Evolutionary conservation across 768 basidiomycete species (phyloP).

Genomic region (Suillus occidentalis): DNA sequence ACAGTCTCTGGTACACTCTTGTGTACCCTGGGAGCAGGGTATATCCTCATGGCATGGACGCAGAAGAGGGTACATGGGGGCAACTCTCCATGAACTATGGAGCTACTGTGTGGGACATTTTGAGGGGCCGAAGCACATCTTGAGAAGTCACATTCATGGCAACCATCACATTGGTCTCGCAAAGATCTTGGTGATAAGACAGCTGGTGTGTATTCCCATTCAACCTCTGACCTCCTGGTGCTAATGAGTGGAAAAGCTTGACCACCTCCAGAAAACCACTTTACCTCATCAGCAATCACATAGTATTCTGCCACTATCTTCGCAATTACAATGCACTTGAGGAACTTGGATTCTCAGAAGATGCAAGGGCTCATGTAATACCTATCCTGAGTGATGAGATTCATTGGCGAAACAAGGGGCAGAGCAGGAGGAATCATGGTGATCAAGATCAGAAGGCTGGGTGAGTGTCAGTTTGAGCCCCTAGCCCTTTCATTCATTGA

Average conservation of each 20-base stretch:
- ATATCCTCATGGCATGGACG: conserved; percentile 83
- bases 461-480: background rate
- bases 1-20: conserved; percentile 77
- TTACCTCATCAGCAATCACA: conserved; percentile 63
- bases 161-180: conserved; percentile 90
- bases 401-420: conserved; percentile 42
- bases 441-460: conserved; percentile 1
- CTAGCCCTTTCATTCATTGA: background rate
- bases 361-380: conserved; percentile 50
- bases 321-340: conserved; percentile 72
- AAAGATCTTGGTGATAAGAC: conserved; percentile 69
- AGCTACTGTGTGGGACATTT: conserved; percentile 51
- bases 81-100: conserved; percentile 84
- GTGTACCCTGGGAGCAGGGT: conserved; percentile 68
- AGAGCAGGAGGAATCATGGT: background rate
- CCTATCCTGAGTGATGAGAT: conserved; percentile 55
- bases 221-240: background rate
- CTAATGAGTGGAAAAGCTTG: conserved; percentile 47
- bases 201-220: conserved; percentile 45
- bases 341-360: conserved; percentile 59
- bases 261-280: conserved; percentile 62
- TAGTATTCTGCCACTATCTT: conserved; percentile 65
- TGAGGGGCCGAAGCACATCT: conserved; percentile 72
- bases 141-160: conserved; percentile 87
- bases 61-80: conserved; percentile 91